Percentiles rank a stretch among this genome's conserved stretches.
Evolutionary conservation across 345 rosid species (phyloP).

Genomic region (Boechera stricta): DNA sequence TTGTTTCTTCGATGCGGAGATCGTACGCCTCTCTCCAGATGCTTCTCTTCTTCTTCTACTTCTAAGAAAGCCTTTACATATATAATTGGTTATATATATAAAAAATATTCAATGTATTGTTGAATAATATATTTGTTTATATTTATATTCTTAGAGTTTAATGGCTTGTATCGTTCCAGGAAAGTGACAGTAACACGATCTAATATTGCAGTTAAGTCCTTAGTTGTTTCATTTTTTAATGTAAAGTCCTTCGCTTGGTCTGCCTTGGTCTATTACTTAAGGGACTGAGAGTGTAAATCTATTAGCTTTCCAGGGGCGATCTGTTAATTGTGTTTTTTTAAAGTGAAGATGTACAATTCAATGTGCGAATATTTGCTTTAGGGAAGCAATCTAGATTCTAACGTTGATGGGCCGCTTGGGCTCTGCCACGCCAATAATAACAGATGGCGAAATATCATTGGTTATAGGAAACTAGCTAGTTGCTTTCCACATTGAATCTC

Average conservation of each 20-base stretch:
- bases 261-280: not conserved
- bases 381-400: conserved; percentile 26
- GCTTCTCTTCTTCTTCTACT: conserved; percentile 39
- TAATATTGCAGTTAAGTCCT: conserved; percentile 24
- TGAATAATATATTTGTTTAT: not conserved
- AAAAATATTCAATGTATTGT: not conserved
- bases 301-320: not conserved
- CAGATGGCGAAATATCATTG: conserved; percentile 22
- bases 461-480: not conserved
- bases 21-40: conserved; percentile 41
- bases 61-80: conserved; percentile 20
- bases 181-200: conserved; percentile 41
- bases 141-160: conserved; percentile 31
- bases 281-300: not conserved
- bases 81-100: conserved; percentile 23
- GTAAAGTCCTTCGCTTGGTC: not conserved
- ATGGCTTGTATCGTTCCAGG: conserved; percentile 35
- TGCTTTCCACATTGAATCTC: conserved; percentile 16
- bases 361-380: conserved; percentile 46
- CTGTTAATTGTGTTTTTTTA: not conserved
- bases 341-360: not conserved
- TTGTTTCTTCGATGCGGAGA: conserved; percentile 34
- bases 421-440: conserved; percentile 22
- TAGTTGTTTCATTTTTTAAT: not conserved
- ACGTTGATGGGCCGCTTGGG: conserved; percentile 30